These are phyloP conservation scores for Trichosporon asahii DNA, from an alignment of 1,284 basidiomycete genomes.

Conservation along the genomic window DNA sequence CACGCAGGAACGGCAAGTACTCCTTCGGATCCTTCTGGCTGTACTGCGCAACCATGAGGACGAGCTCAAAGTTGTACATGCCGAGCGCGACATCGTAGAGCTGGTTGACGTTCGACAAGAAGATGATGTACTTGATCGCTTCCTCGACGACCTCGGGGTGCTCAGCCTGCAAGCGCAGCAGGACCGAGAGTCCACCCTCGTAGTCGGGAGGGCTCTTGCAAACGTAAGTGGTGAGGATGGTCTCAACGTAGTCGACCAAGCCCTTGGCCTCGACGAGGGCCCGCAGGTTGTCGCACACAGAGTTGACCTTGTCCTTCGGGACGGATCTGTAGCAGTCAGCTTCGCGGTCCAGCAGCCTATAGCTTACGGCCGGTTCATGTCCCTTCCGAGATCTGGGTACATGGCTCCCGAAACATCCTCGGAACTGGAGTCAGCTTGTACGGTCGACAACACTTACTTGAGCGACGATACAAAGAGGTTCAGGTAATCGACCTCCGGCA, in stretches of 20 bases:
- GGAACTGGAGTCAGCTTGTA: conserved; percentile 24
- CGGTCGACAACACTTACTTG: conserved; percentile 58
- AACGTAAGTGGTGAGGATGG: conserved; percentile 86
- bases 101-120: conserved; percentile 87
- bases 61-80: conserved; percentile 97
- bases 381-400: conserved; percentile 34
- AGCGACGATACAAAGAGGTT: conserved; percentile 87
- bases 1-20: conserved; percentile 92
- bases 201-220: conserved; percentile 89
- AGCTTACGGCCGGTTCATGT: conserved; percentile 25
- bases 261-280: conserved; percentile 68
- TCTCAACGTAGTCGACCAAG: conserved; percentile 77
- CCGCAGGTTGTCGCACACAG: conserved; percentile 76
- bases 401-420: conserved; percentile 30
- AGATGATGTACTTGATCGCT: conserved; percentile 97
- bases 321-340: conserved; percentile 5
- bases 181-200: conserved; percentile 72
- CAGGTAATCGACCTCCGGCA: conserved; percentile 84
- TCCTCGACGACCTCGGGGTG: conserved; percentile 81
- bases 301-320: conserved; percentile 57
- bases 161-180: conserved; percentile 72
- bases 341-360: too few species aligned
- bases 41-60: conserved; percentile 93
- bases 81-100: conserved; percentile 93
- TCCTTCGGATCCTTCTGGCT: conserved; percentile 97